Base-by-base conservation (phyloP, 2,329 filamentous ascomycete genomes). In the Pseudogymnoascus sp. region DNA sequence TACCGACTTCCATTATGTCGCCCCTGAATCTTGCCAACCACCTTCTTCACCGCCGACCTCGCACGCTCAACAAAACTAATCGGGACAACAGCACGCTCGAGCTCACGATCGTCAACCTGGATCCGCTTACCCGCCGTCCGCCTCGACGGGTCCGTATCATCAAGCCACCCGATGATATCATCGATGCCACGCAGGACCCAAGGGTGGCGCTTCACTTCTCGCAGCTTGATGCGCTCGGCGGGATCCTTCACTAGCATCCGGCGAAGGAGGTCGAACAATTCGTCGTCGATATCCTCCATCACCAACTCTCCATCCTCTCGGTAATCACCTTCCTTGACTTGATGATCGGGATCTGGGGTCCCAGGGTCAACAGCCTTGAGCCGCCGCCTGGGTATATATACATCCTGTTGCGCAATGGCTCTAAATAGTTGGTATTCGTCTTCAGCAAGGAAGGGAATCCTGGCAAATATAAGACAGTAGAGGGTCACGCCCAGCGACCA, bases 401-500 rank as follows among this genome's bases (percentile, higher is more conserved):
- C 86, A n/a, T 95, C 89, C 63, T 94, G 88, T 58, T 89, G 94
- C 13, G 91, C 92, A 65, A 99, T 96, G 64, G 88, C 88, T 65
- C 85, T 84, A 76, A 96, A 96, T 76, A 99, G 87, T 63, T 89
- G 88, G 71, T 88, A 96, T 67, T 95, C 90, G 67, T 95, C 92
- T 69, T 94, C 87, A 57, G 91, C 91, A 66, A 95, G 81, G 70
- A 97, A 99, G 0, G 94, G 94, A 38, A 96, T 89, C 59, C 94
- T 89, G 12, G 91, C 94, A 71, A 88, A 99, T 60, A 99, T 85
- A 71, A 99, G 85, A 69, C 92, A 96, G 74, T 96, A 99, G 2
- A 99, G 81, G 0, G 94, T 99, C 18, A 99, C 90, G 19, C 94
- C 94, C 19, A 99, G 79, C 9, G 94, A 96, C 94, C 94, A 99